Evolutionary conservation across 768 basidiomycete genomes (phyloP), one percentile per base, ranked within the genome.

Genomic region (Gymnopilus dilepis): DNA sequence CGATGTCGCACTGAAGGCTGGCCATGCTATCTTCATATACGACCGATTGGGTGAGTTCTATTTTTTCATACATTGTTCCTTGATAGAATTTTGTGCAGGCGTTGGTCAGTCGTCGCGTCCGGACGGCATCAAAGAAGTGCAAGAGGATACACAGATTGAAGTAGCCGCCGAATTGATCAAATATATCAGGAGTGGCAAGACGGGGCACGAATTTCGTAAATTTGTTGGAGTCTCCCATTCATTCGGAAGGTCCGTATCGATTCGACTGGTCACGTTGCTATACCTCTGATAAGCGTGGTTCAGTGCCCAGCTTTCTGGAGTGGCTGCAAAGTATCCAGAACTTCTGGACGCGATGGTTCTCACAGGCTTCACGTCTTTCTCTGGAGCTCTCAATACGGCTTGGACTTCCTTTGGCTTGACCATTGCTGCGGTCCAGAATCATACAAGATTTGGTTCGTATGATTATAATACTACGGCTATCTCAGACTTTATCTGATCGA

Each of bases 161-260:
- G 56, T 70, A 22, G 63, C 68, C 2, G 66, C 62, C 2, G 21
- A 53, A 11, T 59, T 72, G 8, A 57, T 68, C 6, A 58, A 61
- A 50, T 56, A 64, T 26, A 42, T 68, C 30, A 56, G 54, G 28
- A 48, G 40, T 15, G 61, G 43, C 1, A 53, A 28, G 5, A 28
- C 54, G 22, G 67, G 66, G 4, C 26, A 48, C 19, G 13, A 42
- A 3, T 66, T 66, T 45, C 48, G 41, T 15, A 58, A 59, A 22
- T 42, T 70, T 21, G 54, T 72, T 9, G 69, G 62, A 24, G 41
- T 72, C 9, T 69, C 69, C 5, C 71, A 72, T 43, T 70, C 69
- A 4, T 68, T 63, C 50, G 69, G 71, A 42, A 69, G 69, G 71
- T 69, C 17, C 7, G 69, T 40, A 12, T 22, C 12, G 11, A 19